Percentiles rank a stretch among this genome's conserved stretches.
phyloP scores from a whole-genome alignment of 176 grass and related monocot species.

The Typha latifolia region DNA sequence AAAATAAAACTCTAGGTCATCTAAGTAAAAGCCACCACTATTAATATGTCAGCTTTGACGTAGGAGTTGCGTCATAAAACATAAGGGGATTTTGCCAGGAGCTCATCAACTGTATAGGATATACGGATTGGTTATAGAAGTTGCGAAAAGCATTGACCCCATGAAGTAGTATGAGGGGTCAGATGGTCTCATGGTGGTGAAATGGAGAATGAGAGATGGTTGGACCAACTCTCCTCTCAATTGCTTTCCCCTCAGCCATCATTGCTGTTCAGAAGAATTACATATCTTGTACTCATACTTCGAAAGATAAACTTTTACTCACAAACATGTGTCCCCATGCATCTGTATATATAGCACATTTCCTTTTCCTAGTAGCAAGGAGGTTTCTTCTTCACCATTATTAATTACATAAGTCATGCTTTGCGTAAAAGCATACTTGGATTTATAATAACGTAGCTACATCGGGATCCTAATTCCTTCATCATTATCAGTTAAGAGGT shows the following conservation, averaged over 20 bases:
- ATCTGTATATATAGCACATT: background rate
- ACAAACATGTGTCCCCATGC: background rate
- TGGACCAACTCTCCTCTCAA: slow-evolving; percentile 1
- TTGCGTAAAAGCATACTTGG: too few relatives aligned
- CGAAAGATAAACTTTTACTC: background rate
- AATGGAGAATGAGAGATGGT: background rate
- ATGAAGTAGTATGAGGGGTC: background rate
- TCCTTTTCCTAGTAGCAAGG: background rate
- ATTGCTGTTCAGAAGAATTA: background rate
- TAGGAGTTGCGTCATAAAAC: too few relatives aligned
- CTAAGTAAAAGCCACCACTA: too few relatives aligned
- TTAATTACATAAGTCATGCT: too few relatives aligned
- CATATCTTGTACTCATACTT: background rate
- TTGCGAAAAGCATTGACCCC: background rate
- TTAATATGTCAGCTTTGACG: too few relatives aligned
- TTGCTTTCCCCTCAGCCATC: slow-evolving; percentile 4
- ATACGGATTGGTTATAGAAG: background rate
- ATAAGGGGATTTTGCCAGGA: too few relatives aligned
- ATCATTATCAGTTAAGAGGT: too few relatives aligned
- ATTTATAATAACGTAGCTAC: too few relatives aligned
- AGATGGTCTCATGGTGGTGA: background rate
- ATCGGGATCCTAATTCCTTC: too few relatives aligned
- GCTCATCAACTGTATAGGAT: background rate
- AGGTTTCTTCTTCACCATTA: background rate
- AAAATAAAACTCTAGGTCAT: too few relatives aligned